Conservation (phyloP, 1,284 basidiomycete species). For the Stygiomarasmius scandens region DNA sequence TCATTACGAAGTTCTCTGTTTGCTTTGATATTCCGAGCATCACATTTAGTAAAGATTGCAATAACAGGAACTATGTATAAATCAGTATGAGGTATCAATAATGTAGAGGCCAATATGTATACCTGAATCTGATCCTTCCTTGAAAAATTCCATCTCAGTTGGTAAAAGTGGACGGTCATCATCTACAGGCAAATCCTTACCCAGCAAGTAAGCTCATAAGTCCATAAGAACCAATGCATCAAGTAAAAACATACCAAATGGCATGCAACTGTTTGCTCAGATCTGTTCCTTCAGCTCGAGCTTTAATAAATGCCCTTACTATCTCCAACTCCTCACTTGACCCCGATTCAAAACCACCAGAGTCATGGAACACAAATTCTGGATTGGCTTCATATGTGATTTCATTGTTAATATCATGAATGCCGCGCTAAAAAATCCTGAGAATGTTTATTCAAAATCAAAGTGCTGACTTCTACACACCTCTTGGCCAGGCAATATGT, state of each 20-base stretch:
- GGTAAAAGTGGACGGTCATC: constrained; percentile 11
- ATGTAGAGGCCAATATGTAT: background rate
- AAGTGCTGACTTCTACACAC: too few species aligned
- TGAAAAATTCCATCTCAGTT: too few species aligned
- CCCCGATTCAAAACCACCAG: too few species aligned
- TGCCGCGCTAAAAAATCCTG: constrained; percentile 19
- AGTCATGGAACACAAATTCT: too few species aligned
- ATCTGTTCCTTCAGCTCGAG: background rate
- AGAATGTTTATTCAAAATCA: too few species aligned
- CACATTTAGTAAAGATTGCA: constrained; percentile 15
- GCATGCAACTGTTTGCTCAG: constrained; percentile 24
- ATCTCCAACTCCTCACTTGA: constrained; percentile 21
- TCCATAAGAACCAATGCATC: too few species aligned
- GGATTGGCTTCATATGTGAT: constrained; percentile 15
- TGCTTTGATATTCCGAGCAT: constrained; percentile 9
- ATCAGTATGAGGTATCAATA: too few species aligned
- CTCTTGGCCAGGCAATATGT: too few species aligned
- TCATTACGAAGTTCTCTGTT: constrained; percentile 5
- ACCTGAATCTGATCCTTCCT: constrained; percentile 3
- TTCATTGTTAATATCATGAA: constrained; percentile 23
- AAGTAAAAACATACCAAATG: constrained; percentile 24
- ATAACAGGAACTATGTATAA: constrained; percentile 10
- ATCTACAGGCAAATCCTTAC: constrained; percentile 11
- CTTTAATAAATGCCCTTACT: constrained; percentile 24
- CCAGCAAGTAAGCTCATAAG: too few species aligned